Evolutionary conservation across 371 early-diverging fungal species (phyloP).

Genomic region (Amoeboaphelidium protococcarum): DNA sequence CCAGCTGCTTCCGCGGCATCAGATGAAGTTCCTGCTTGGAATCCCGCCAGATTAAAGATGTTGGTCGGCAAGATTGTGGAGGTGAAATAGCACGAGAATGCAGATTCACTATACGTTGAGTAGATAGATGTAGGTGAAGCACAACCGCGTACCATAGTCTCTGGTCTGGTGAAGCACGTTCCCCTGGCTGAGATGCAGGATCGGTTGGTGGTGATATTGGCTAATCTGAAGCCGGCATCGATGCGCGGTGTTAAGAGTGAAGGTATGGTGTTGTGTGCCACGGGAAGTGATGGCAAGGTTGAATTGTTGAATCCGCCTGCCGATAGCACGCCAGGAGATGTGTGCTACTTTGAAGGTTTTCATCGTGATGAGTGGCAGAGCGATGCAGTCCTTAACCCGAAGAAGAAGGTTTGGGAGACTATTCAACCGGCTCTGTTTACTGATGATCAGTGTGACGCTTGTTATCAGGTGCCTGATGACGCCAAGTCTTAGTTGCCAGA

Average conservation of each 20-base stretch:
- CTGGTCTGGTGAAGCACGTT: constrained; percentile 74
- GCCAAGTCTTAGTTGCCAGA: no score
- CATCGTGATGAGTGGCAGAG: constrained; percentile 46
- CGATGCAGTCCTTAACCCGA: constrained; percentile 72
- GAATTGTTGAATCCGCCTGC: constrained; percentile 70
- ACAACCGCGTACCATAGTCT: constrained; percentile 60
- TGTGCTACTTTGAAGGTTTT: constrained; percentile 64
- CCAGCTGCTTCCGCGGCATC: constrained; percentile 1
- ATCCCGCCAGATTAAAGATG: constrained; percentile 43
- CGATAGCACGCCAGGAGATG: constrained; percentile 63
- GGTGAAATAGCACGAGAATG: constrained; percentile 66
- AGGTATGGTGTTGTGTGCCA: constrained; percentile 85
- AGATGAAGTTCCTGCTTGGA: constrained; percentile 13
- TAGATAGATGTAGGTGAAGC: constrained; percentile 71
- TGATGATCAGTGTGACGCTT: constrained; percentile 40
- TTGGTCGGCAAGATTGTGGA: constrained; percentile 65
- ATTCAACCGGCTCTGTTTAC: constrained; percentile 79
- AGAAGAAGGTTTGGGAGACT: constrained; percentile 89
- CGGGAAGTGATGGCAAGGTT: constrained; percentile 46
- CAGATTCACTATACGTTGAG: constrained; percentile 81
- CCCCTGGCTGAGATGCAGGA: constrained; percentile 57
- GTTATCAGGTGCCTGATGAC: constrained; percentile 8
- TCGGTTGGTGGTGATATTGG: constrained; percentile 27
- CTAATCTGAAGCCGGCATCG: constrained; percentile 77
- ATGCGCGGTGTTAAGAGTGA: constrained; percentile 84